Conservation (phyloP, 495 filamentous ascomycete genomes). For the Aspergillus ellipticus region DNA sequence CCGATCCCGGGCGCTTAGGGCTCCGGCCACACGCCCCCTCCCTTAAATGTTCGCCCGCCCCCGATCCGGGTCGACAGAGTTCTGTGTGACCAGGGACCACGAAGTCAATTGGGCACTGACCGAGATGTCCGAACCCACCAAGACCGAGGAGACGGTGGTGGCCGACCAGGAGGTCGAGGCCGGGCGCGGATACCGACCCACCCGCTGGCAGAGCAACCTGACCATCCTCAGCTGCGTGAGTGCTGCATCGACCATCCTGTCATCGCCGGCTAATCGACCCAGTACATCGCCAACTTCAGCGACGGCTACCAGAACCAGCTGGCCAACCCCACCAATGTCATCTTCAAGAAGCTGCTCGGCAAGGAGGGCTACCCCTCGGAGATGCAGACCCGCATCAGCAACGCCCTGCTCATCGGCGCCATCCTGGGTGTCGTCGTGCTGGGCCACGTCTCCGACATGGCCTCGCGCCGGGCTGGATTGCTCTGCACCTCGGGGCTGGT, state of each 20-base stretch:
- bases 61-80: too few species aligned
- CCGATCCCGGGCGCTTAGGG: too few species aligned
- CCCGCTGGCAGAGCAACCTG: constrained; percentile 13
- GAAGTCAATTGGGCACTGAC: too few species aligned
- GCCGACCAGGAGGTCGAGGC: constrained; percentile 9
- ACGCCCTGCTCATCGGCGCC: constrained; percentile 32
- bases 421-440: constrained; percentile 32
- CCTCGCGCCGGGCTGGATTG: constrained; percentile 27
- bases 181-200: constrained; percentile 8
- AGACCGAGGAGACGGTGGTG: constrained; percentile 25
- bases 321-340: constrained; percentile 37
- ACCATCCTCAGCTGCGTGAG: constrained; percentile 12
- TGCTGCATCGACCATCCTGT: neutral
- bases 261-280: constrained; percentile 3
- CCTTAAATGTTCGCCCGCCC: too few species aligned
- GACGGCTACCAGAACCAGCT: constrained; percentile 34
- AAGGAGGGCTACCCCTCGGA: constrained; percentile 23
- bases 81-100: too few species aligned
- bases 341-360: constrained; percentile 32
- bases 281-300: constrained; percentile 40
- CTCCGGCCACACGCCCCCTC: too few species aligned
- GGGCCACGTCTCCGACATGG: constrained; percentile 32
- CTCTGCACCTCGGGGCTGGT: constrained; percentile 33
- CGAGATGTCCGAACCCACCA: too few species aligned
- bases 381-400: constrained; percentile 36